Conservation (phyloP, 2,329 filamentous ascomycete genomes). For the Colletotrichum sp. region DNA sequence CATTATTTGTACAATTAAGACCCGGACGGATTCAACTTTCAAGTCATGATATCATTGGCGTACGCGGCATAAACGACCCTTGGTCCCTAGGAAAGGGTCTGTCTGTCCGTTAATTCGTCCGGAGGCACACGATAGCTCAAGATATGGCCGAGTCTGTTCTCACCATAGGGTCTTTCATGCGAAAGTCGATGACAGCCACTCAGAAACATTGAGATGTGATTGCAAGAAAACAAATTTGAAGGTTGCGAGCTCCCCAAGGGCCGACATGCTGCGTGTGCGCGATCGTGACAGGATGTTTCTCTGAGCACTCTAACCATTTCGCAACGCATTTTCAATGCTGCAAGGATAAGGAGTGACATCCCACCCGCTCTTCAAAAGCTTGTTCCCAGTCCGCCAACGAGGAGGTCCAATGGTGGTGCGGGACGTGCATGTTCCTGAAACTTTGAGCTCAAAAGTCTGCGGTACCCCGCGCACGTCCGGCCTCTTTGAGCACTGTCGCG, state of each 20-base stretch:
- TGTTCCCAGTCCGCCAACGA: neutral
- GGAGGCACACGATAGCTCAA: neutral
- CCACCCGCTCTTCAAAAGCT: neutral
- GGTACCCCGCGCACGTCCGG: conserved; percentile 8
- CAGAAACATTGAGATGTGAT: neutral
- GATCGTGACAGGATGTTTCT: neutral
- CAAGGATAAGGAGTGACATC: neutral
- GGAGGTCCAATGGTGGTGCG: neutral
- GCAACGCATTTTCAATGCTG: neutral
- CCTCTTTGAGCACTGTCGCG: neutral
- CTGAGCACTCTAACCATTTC: neutral
- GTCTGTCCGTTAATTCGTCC: neutral
- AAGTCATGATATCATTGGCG: neutral
- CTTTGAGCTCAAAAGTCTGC: neutral
- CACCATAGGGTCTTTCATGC: neutral
- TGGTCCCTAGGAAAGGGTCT: neutral
- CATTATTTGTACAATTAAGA: neutral
- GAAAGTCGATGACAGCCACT: neutral
- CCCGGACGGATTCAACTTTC: neutral
- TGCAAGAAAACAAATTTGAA: neutral
- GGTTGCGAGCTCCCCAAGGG: neutral
- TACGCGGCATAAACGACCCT: neutral
- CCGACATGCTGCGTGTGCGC: neutral
- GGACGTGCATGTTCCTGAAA: neutral
- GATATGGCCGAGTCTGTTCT: neutral